A percentile compares a stretch with the other conserved stretches of the same genome.
phyloP scores from a whole-genome alignment of 352 stramenopile genomes.

The Phytopythium montanum region DNA sequence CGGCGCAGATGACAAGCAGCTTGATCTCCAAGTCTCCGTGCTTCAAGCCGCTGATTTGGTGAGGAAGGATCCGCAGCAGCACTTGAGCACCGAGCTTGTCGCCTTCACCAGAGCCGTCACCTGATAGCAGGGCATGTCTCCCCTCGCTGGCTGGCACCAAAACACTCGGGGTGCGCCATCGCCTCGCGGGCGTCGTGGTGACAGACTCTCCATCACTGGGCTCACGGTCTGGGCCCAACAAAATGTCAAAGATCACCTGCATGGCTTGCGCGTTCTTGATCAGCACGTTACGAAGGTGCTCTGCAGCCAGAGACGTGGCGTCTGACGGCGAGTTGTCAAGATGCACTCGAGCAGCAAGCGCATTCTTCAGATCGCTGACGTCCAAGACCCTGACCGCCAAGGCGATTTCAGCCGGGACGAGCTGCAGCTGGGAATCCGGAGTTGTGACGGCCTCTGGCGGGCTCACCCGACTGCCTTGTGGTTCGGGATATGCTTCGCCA shows the following conservation, averaged over 20 bases:
- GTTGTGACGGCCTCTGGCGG: background rate
- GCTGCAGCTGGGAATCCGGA: background rate
- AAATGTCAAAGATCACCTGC: background rate
- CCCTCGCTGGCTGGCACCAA: background rate
- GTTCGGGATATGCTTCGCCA: background rate
- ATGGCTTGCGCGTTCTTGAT: background rate
- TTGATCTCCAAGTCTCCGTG: slow-evolving; percentile 11
- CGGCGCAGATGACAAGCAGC: slow-evolving; percentile 10
- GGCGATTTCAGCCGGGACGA: background rate
- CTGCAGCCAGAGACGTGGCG: background rate
- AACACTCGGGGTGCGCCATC: slow-evolving; percentile 4
- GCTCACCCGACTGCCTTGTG: background rate
- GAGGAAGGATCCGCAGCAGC: slow-evolving; percentile 12
- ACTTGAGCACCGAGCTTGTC: background rate
- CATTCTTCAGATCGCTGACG: background rate
- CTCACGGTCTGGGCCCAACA: background rate
- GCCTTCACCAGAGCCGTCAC: background rate
- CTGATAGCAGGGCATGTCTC: background rate
- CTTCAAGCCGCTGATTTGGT: slow-evolving; percentile 14
- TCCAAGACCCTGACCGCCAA: background rate
- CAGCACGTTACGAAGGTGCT: background rate
- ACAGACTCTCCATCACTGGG: background rate
- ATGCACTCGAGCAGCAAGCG: background rate
- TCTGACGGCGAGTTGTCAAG: background rate
- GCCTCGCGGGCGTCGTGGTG: background rate